phyloP scores from a whole-genome alignment of 2,329 filamentous ascomycete genomes.

The Biscogniauxia marginata region DNA sequence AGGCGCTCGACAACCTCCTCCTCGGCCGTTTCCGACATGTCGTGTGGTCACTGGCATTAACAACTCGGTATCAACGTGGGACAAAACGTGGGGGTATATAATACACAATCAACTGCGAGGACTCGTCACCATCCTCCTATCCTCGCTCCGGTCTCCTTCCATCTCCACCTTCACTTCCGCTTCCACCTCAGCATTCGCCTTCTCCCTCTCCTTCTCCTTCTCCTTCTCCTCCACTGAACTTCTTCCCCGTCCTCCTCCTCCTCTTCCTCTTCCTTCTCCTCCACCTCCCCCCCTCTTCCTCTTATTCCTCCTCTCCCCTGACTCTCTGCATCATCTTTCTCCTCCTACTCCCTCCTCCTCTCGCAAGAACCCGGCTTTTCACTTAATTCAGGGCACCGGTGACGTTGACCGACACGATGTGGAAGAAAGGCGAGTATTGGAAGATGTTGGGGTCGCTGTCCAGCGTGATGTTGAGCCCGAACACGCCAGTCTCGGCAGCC shows the following conservation, averaged over 20 bases:
- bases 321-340: too few species aligned
- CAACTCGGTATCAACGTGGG: neutral
- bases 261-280: neutral
- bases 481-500: neutral
- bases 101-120: neutral
- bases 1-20: neutral
- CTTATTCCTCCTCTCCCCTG: too few species aligned
- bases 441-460: neutral
- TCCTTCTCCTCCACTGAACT: too few species aligned
- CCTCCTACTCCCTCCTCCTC: neutral
- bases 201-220: too few species aligned
- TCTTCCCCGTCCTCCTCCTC: neutral
- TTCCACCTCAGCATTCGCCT: too few species aligned
- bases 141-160: too few species aligned
- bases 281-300: too few species aligned
- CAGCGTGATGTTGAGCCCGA: neutral
- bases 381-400: neutral
- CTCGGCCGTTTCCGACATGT: neutral
- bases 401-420: neutral
- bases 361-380: neutral
- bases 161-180: too few species aligned
- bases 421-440: neutral
- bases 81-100: neutral
- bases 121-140: neutral
- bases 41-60: neutral